Evolutionary conservation across 2,329 filamentous ascomycete species (phyloP), one percentile per base, ranked within the genome.

Genomic region (Diaporthe longicolla): DNA sequence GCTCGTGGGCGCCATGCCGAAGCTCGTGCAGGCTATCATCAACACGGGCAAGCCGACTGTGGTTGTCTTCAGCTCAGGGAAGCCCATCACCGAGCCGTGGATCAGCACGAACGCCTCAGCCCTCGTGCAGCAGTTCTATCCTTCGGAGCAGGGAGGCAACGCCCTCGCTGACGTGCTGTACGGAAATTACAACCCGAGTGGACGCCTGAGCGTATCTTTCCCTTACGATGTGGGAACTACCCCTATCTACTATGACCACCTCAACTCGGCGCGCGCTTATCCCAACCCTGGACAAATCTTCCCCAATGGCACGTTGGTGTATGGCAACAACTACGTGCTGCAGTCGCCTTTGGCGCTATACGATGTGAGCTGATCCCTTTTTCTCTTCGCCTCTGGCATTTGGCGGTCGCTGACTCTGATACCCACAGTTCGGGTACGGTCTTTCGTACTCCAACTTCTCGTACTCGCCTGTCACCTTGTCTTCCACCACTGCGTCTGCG

Each of bases 41-140:
- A 88, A 89, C 73, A 93, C 92, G 0, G 90, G 89, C 54, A 91
- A 89, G 74, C 92, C 92, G 3, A 93, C 91, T 1, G 83, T 94
- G 45, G 90, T 94, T 6, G 90, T 94, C 17, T 92, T 90, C 82
- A 90, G 88, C 76, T 91, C 89, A 13, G 93, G 93, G 59, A 95
- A 94, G 79, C 93, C 93, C 4, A 84, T 95, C 73, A 93, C 92
- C 0, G 92, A 94, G 80, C 87, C 91, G 6, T 94, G 93, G 93
- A 92, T 94, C 79, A 91, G 90, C 0, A 85, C 89, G 43, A 86
- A 87, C 35, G 91, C 93, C 0, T 85, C 90, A 0, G 92, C 91
- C 0, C 86, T 95, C 0, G 84, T 94, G 0, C 93, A 94, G 79
- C 92, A 94, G 81, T 94, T 94, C 82, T 95, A 94, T 78, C 91